Base-by-base conservation (phyloP, 2,329 filamentous ascomycete genomes). In the Xylaria sp. region DNA sequence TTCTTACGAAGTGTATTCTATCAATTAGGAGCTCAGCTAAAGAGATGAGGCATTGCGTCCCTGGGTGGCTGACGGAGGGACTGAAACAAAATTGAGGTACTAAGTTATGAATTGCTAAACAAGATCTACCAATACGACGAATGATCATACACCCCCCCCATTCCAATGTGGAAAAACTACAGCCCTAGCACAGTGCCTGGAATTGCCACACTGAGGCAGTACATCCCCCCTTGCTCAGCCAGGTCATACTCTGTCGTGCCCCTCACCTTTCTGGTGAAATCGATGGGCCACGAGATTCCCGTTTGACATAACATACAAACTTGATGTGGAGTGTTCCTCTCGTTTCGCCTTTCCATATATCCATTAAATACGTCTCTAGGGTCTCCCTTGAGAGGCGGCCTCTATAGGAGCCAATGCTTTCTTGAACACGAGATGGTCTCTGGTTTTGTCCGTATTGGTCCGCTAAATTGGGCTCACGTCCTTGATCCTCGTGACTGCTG, bases 391-490 rank as follows among this genome's bases (percentile, higher is more conserved):
- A 22, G 31, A 42, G 55, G 1, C 15, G 15, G n/a, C 42, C 45
- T 0, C 10, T 39, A 7, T 60, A 60, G 22, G 20, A 29, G 33
- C 45, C 39, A 29, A 60, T 50, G 3, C 10, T 27, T 17, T 60
- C 57, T 42, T 60, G 44, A 6, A 60, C 29, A 50, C 57, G 44
- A 13, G 1, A 1, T 20, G 44, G 57, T 27, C 1, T 44, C n/a
- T 2, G 9, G 20, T 50, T 0, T 29, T 31, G 29, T 20, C 57
- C 57, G 42, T 49, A 9, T 27, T 13, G 57, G 10, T 60, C 57
- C 3, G 57, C 57, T 10, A 60, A 50, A 42, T 60, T 60, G 20
- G 57, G 57, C 39, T 33, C 31, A 31, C 57, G 57, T 20, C 20
- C 31, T 10, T 31, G 38, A 33, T 57, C 33, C 13, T 55, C 42